Conservation (phyloP, 2,329 filamentous ascomycete genomes). For the Aspergillus fructus region DNA sequence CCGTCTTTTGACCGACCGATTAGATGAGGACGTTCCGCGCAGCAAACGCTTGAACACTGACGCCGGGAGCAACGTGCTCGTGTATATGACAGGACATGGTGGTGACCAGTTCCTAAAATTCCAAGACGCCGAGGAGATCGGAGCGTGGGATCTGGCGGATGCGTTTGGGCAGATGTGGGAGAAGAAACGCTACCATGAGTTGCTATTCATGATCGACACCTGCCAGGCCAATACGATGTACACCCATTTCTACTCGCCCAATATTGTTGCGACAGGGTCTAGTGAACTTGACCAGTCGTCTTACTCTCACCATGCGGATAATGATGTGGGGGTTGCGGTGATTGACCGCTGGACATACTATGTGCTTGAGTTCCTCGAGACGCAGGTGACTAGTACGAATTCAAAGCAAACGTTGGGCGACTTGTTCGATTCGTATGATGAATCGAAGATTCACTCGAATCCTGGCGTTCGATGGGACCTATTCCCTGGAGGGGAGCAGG, state of each 20-base stretch:
- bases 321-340: constrained; percentile 94
- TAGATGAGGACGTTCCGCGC: constrained; percentile 89
- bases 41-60: constrained; percentile 94
- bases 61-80: constrained; percentile 91
- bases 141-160: constrained; percentile 91
- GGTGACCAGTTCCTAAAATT: constrained; percentile 98
- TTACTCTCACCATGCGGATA: constrained; percentile 97
- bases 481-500: constrained; percentile 80
- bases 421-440: constrained; percentile 94
- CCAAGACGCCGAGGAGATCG: constrained; percentile 96
- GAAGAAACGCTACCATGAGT: constrained; percentile 98
- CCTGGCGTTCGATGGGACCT: constrained; percentile 92
- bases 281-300: constrained; percentile 94
- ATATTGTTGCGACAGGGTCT: constrained; percentile 97
- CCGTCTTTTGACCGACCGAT: constrained; percentile 85
- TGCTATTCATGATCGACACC: constrained; percentile 99
- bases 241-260: constrained; percentile 94
- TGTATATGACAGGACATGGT: constrained; percentile 99
- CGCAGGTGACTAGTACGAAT: constrained; percentile 78
- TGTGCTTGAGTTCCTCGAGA: constrained; percentile 94
- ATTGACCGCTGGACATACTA: constrained; percentile 99
- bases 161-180: constrained; percentile 99
- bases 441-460: constrained; percentile 88
- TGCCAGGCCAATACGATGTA: constrained; percentile 99
- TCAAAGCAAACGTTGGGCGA: constrained; percentile 90